Conservation (phyloP, 1,284 basidiomycete species). For the Sanghuangporus weigelae region DNA sequence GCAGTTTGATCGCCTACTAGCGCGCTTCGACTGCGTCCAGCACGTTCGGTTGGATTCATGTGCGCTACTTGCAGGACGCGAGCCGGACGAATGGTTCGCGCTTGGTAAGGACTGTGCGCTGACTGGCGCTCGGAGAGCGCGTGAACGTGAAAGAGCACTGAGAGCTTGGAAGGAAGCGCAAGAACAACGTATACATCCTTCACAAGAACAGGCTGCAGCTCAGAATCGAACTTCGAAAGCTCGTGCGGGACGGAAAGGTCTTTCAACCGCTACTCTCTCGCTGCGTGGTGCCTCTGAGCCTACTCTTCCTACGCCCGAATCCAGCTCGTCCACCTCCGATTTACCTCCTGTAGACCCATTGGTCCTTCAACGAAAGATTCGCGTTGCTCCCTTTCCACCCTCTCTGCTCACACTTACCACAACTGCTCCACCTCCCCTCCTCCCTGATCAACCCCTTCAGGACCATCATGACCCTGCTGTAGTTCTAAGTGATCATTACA, state of each 20-base stretch:
- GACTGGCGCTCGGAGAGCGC: constrained; percentile 45
- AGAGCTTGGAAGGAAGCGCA: constrained; percentile 42
- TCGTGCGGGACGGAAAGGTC: constrained; percentile 23
- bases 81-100: constrained; percentile 42
- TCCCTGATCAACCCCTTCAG: not conserved
- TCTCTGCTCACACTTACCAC: constrained; percentile 36
- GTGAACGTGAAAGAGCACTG: constrained; percentile 53
- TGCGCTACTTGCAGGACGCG: constrained; percentile 34
- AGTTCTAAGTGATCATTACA: not conserved
- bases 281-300: constrained; percentile 16
- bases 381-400: constrained; percentile 39
- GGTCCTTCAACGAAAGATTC: constrained; percentile 29
- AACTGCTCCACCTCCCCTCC: constrained; percentile 27
- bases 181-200: not conserved
- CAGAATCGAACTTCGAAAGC: not conserved
- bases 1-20: constrained; percentile 47
- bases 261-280: constrained; percentile 26
- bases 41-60: constrained; percentile 56
- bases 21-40: constrained; percentile 37
- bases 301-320: not conserved
- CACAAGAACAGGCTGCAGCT: not conserved
- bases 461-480: not conserved
- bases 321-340: not conserved
- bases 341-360: not conserved
- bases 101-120: constrained; percentile 53